A percentile compares a stretch with the other conserved stretches of the same genome.
phyloP scores from a whole-genome alignment of 1,139 yeast species.

The Zhuliangozyma blackwelliae region DNA sequence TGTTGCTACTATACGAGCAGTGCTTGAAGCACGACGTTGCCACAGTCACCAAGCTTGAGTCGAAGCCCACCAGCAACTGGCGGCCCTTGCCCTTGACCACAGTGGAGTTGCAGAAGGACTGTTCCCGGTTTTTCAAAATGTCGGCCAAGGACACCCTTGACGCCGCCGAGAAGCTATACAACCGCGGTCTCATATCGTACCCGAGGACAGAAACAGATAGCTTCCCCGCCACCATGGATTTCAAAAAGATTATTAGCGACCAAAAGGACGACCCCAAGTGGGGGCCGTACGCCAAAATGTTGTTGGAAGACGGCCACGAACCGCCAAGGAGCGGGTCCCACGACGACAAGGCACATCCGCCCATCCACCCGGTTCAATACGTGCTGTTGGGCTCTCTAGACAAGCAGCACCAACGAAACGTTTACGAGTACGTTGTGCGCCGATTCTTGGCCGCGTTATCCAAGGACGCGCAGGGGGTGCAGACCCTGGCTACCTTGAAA shows the following conservation, averaged over 20 bases:
- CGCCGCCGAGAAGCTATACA: constrained; percentile 83
- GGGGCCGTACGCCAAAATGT: constrained; percentile 43
- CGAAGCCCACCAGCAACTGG: constrained; percentile 68
- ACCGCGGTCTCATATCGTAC: constrained; percentile 81
- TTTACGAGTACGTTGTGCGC: constrained; percentile 83
- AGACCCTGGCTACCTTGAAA: constrained; percentile 55
- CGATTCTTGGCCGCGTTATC: constrained; percentile 92
- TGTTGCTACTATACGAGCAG: constrained; percentile 58
- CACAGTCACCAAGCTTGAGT: constrained; percentile 46
- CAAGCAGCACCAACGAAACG: constrained; percentile 55
- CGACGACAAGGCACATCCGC: constrained; percentile 97
- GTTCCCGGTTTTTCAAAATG: constrained; percentile 68
- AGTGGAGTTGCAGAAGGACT: constrained; percentile 88
- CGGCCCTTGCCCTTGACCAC: constrained; percentile 92
- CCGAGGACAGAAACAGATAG: constrained; percentile 97
- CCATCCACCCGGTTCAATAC: constrained; percentile 83
- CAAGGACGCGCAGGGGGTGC: constrained; percentile 78
- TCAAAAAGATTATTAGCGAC: constrained; percentile 52
- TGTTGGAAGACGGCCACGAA: constrained; percentile 36
- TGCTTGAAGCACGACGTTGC: constrained; percentile 51
- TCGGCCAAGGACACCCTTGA: constrained; percentile 80
- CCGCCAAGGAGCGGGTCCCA: constrained; percentile 75
- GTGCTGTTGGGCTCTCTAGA: constrained; percentile 31
- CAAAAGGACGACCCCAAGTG: constrained; percentile 51
- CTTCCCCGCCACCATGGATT: constrained; percentile 74